These are phyloP conservation scores for Trichosporon ovoides DNA, from an alignment of 1,284 basidiomycete genomes.

Conservation along the genomic window DNA sequence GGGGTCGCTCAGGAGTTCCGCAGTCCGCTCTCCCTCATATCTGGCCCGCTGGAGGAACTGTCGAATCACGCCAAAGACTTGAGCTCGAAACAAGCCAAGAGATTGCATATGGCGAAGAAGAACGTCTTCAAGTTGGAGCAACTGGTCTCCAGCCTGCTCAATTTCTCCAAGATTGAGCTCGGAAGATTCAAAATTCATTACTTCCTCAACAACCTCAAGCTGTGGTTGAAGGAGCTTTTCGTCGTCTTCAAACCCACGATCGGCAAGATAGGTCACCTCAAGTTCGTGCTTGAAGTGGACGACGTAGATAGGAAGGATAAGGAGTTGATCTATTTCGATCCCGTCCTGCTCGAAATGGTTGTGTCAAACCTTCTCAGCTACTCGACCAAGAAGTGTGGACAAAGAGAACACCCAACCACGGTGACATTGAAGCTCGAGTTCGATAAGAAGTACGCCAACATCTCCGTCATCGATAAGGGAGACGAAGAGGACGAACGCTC, in stretches of 20 bases:
- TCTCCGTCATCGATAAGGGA: conserved; percentile 48
- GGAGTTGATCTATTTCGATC: conserved; percentile 42
- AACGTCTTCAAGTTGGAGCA: conserved; percentile 39
- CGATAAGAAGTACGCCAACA: conserved; percentile 24
- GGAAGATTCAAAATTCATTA: conserved; percentile 42
- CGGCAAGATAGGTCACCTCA: conserved; percentile 28
- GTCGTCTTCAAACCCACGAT: conserved; percentile 44
- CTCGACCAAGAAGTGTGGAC: conserved; percentile 44
- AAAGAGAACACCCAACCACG: conserved; percentile 34
- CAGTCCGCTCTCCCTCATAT: conserved; percentile 40
- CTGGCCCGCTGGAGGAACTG: conserved; percentile 40
- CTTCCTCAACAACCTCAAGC: conserved; percentile 40
- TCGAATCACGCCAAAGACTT: conserved; percentile 19
- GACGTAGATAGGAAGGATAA: conserved; percentile 16
- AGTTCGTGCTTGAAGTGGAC: background rate
- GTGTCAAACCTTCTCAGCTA: conserved; percentile 46
- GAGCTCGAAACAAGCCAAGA: conserved; percentile 22
- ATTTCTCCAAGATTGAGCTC: conserved; percentile 44
- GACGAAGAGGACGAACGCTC: too few species aligned
- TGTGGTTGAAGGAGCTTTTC: conserved; percentile 43
- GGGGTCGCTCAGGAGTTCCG: conserved; percentile 48
- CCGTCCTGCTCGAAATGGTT: conserved; percentile 48
- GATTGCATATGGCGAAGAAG: conserved; percentile 36
- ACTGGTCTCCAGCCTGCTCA: conserved; percentile 45
- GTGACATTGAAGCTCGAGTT: conserved; percentile 36